Percentiles rank a stretch among this genome's conserved stretches.
These are phyloP conservation scores for Nyssa sinensis DNA, from an alignment of 148 eudicot species.

Conservation along the genomic window DNA sequence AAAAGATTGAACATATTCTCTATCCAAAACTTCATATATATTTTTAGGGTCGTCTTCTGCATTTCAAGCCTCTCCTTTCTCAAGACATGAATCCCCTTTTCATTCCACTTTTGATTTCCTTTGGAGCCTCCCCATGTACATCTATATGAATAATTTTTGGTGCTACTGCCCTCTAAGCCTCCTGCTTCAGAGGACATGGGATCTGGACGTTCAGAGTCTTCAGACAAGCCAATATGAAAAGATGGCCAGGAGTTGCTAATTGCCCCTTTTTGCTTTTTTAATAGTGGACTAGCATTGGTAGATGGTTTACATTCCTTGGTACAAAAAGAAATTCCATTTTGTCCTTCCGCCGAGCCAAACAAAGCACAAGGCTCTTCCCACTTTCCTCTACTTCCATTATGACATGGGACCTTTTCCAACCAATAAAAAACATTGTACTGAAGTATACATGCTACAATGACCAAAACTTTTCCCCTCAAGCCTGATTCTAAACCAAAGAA, in stretches of 20 bases:
- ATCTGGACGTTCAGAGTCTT: no score
- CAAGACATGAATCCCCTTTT: slow-evolving; percentile 62
- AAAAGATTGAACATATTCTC: slow-evolving; percentile 95
- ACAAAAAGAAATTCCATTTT: slow-evolving; percentile 1
- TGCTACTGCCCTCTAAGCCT: slow-evolving; percentile 32
- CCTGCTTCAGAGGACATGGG: slow-evolving; percentile 23
- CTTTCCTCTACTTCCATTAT: slow-evolving; percentile 30
- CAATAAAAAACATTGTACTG: slow-evolving; percentile 92
- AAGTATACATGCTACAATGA: slow-evolving; percentile 91
- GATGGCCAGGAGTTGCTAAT: slow-evolving; percentile 58
- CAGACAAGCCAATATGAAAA: slow-evolving; percentile 23
- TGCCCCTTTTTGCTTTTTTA: slow-evolving; percentile 24
- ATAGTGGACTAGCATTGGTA: slow-evolving; percentile 23
- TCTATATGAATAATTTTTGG: slow-evolving; percentile 46
- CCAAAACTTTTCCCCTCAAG: slow-evolving; percentile 82
- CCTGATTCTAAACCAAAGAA: slow-evolving; percentile 91
- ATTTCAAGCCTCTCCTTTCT: slow-evolving; percentile 86
- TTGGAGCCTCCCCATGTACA: slow-evolving; percentile 70
- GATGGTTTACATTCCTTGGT: slow-evolving; percentile 14
- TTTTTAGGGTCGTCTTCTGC: slow-evolving; percentile 77
- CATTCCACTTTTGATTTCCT: slow-evolving; percentile 94
- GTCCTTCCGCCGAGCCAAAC: slow-evolving; percentile 54
- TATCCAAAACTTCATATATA: slow-evolving; percentile 88
- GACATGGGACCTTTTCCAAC: slow-evolving; percentile 73
- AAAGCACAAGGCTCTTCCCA: slow-evolving; percentile 96